Evolutionary conservation across 2,329 filamentous ascomycete genomes (phyloP).

Genomic region (Pseudopithomyces chartarum): DNA sequence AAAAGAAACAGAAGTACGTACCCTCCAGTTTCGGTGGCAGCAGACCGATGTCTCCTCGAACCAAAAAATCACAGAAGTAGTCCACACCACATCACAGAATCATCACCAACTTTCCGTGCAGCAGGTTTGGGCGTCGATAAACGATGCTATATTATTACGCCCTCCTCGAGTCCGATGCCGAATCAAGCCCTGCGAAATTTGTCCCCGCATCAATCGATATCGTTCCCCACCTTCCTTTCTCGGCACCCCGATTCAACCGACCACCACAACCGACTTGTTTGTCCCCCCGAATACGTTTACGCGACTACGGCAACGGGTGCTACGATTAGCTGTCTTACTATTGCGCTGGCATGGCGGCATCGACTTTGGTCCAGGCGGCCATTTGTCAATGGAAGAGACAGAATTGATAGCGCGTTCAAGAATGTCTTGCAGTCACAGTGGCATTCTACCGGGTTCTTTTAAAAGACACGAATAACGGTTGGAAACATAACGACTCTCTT

Average conservation of each 20-base stretch:
- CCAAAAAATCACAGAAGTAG: constrained; percentile 68
- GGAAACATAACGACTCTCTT: constrained; percentile 9
- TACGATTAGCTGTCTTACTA: constrained; percentile 17
- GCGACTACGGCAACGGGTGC: constrained; percentile 19
- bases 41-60: constrained; percentile 72
- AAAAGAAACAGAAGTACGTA: constrained; percentile 99
- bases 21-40: constrained; percentile 73
- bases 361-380: constrained; percentile 14
- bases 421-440: constrained; percentile 8
- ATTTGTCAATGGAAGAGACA: constrained; percentile 23
- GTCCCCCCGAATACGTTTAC: constrained; percentile 16
- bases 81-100: constrained; percentile 51
- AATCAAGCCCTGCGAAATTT: constrained; percentile 34
- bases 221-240: constrained; percentile 38
- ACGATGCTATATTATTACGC: constrained; percentile 37
- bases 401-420: constrained; percentile 7
- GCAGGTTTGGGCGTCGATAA: constrained; percentile 96
- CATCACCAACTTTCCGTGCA: constrained; percentile 61
- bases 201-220: constrained; percentile 36
- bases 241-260: constrained; percentile 34
- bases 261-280: constrained; percentile 29
- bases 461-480: constrained; percentile 13
- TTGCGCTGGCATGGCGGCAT: constrained; percentile 15
- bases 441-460: constrained; percentile 5
- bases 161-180: constrained; percentile 37